Evolutionary conservation across 306 rosid genomes (phyloP), one percentile per base, ranked within the genome.

Genomic region (Malus sieversii): DNA sequence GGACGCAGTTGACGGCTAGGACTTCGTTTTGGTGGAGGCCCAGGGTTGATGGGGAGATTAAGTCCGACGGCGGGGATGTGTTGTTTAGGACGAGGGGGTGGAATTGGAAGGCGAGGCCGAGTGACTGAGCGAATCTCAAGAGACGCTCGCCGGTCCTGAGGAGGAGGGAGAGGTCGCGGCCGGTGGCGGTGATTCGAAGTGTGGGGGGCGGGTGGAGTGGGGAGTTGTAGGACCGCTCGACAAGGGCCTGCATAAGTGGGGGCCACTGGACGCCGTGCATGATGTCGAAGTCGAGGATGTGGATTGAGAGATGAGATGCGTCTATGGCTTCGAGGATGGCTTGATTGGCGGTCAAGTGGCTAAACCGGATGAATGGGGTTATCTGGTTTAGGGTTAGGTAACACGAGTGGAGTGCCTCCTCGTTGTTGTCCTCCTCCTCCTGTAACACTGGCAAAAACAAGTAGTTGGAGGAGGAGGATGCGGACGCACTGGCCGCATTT

Each of bases 221-320:
- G 9, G 44, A 16, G 75, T 61, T 46, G 66, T 68, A 71, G 58
- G 82, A 78, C 10, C 88, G 81, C 58, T 85, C 90, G 5, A 77
- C 80, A n/a, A 87, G 85, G 72, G 90, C 88, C 11, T 87, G 90
- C 90, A 87, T 87, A 18, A 87, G 79, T 23, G 90, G 90, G 7
- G 90, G 90, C 90, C 90, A 87, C 71, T 87, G 90, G 62, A 87
- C 80, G 9, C 90, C 90, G 80, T 87, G 88, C 84, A 78, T 84
- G 19, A 87, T 84, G 79, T 84, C 90, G 30, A 82, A 82, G 76
- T 87, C 90, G 38, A 87, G 58, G 75, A 87, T 79, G 78, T 87
- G 90, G 69, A 87, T 77, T 46, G 87, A 73, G 9, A 57, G 80
- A 3, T 78, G 80, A 9, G 61, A 74, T 8, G 82, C 79, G 74